phyloP scores from a whole-genome alignment of 345 rosid species.

The Eucalyptus tenuipes region DNA sequence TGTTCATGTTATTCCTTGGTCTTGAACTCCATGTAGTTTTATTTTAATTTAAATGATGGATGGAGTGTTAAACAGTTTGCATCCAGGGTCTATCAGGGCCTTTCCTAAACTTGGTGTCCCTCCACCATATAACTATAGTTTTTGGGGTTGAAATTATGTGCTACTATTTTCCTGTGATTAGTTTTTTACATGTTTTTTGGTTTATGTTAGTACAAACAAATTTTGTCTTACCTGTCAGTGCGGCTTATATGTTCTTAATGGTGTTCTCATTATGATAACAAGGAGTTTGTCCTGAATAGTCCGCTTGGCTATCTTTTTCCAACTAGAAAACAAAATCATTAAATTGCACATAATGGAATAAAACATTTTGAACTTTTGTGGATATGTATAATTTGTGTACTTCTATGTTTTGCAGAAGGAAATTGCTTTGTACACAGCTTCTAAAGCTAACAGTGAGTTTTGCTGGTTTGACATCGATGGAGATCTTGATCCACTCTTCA shows the following conservation, averaged over 20 bases:
- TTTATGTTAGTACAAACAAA: neutral
- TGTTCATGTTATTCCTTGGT: neutral
- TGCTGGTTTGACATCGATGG: constrained; percentile 89
- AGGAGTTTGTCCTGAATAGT: neutral
- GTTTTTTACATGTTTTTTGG: neutral
- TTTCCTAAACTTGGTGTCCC: neutral
- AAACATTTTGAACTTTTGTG: neutral
- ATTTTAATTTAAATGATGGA: neutral
- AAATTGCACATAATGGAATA: neutral
- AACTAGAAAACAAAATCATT: neutral
- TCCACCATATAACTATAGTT: neutral
- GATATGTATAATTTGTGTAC: neutral
- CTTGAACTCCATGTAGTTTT: neutral
- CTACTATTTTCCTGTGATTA: neutral
- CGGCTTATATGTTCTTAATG: neutral
- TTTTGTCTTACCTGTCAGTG: neutral
- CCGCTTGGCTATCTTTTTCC: neutral
- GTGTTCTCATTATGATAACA: neutral
- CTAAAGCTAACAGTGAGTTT: constrained; percentile 65
- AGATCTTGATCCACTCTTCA: constrained; percentile 88
- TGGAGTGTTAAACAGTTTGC: neutral
- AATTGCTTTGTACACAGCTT: constrained; percentile 90
- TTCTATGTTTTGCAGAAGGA: constrained; percentile 62
- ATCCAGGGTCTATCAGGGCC: neutral
- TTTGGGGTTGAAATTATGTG: neutral